These are phyloP conservation scores for Vitis vinifera DNA, from an alignment of 164 flowering plant genomes.

Conservation along the genomic window ASM3070453v1 NC_081816.1:9919501-9920000, in stretches of 20 bases:
- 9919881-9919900: background rate
- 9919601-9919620: no score
- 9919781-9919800: background rate
- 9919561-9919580: no score
- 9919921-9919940: background rate
- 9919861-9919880: background rate
- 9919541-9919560: no score
- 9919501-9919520: no score
- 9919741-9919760: background rate
- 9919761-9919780: background rate
- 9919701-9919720: background rate
- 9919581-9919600: no score
- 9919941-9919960: no score
- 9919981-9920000: no score
- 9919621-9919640: no score
- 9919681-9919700: background rate
- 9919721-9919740: background rate
- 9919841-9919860: background rate
- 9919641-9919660: background rate
- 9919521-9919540: no score
- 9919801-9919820: background rate
- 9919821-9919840: background rate
- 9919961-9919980: no score
- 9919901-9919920: no score
- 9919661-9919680: background rate